Base-by-base conservation (phyloP, 2,329 filamentous ascomycete species). In the Dactylellina parvicollis region DNA sequence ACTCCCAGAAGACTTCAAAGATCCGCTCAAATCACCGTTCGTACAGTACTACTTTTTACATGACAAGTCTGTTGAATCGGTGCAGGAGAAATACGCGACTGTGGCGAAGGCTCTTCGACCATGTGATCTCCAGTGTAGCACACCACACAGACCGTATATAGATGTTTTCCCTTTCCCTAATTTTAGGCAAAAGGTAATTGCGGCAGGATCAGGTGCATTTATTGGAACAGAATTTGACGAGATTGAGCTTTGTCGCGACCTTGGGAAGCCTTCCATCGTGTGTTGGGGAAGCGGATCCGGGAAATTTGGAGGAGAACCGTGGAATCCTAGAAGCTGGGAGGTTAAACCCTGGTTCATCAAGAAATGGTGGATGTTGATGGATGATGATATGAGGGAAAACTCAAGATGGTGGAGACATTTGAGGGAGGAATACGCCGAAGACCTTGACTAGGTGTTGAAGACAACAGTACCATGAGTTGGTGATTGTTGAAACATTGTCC, bases 261-360 rank as follows among this genome's bases (percentile, higher is more conserved):
- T 73, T 12, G 69, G 60, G n/a, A 65, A 18, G n/a, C 36, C 32
- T 4, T 60, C 69, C 7, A 34, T 73, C 4, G 42, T 73, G n/a
- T 73, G 69, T 36, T 73, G 69, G 69, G 55, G 54, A 24, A 61
- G 26, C 10, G 69, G 60, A 24, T 20, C 22, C 3, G 69, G 69
- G 3, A 49, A 61, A 22, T 34, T 56, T 32, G 69, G 69, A 9
- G 69, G 69, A 2, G 44, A 73, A 38, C 60, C 69, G 1, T 73
- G 69, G 69, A 49, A 73, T 30, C 54, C 69, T 2, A 66, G 38
- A 22, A 73, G 69, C 26, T 73, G 69, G 69, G 69, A 73, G 28
- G 47, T 61, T 1, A 50, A 56, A 16, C 69, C 60, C 3, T 73
- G 69, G 69, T 73, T 73, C 30, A 28, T 73, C 2, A 34, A 50